Evolutionary conservation across 1,284 basidiomycete genomes (phyloP), one percentile per base, ranked within the genome.

Genomic region (Naganishia albida): DNA sequence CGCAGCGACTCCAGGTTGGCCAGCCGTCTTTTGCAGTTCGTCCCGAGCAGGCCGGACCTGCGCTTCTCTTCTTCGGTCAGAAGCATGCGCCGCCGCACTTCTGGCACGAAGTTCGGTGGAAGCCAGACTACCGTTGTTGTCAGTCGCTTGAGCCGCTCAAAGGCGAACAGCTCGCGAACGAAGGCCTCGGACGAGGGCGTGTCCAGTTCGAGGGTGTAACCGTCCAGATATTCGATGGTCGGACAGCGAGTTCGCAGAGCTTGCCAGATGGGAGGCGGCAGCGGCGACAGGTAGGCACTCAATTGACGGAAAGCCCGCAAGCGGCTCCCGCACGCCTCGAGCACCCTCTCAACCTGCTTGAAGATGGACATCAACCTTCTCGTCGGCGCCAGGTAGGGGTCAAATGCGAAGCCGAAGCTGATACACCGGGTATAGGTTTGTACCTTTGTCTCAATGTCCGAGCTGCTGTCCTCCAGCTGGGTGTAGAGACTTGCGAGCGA

Each of bases 91-190:
- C 34, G 34, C 12, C 57, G 4, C 4, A 60, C 57, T 39, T 50
- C 57, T 6, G 46, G 57, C n/a, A 60, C 48, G 23, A 49, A 60
- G 20, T 20, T 50, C 15, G 57, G 57, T 18, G 57, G 57, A 34
- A 60, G 34, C 57, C 57, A 60, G 23, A 60, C 57, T 12, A 60
- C 38, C 15, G 57, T 50, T 10, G 57, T 60, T 3, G 57, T 60
- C 4, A 60, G n/a, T 39, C 57, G 30, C 23, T 26, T 48, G 15
- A 60, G 23, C 16, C 26, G 34, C 7, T 34, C 46, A 39, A 60
- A 60, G 1, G 20, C 16, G 8, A 39, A 16, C 34, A 60, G 20
- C 18, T 60, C 25, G 46, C 49, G 57, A 12, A 60, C 39, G 13
- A 60, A 60, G 15, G 34, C 48, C 15, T 49, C 20, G 16, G 34